Base-by-base conservation (phyloP, 257 asterid species). In the Thymus mandschuricus region DNA sequence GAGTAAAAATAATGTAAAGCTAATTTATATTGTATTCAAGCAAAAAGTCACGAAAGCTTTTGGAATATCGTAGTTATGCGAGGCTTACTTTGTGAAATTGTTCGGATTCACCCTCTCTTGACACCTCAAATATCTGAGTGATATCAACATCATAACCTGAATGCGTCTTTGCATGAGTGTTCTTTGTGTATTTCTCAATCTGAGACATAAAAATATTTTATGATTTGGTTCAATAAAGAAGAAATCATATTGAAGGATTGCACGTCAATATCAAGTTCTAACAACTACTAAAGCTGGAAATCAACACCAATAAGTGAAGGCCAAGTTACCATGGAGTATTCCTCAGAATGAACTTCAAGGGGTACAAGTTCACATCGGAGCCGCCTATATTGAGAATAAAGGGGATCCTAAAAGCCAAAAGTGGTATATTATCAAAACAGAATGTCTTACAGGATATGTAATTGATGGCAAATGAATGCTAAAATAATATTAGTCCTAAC, bases 141-240 rank as follows among this genome's bases (percentile, higher is more conserved):
- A 93, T 86, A 70, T 87, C 87, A 46, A 86, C 96, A 52, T 77
- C 75, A 75, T 87, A 93, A 60, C 61, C 38, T 21, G 92, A 82
- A 78, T 93, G 98, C 0, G 98, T 93, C 83, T 85, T 87, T 66
- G 95, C 98, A 84, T 93, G 97, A 31, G 97, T 93, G 73, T 91
- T 91, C 83, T 80, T 87, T 82, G 91, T 80, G 80, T 89, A 93
- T 38, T 80, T 86, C 85, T 87, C 89, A 70, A 93, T 83, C 97
- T 93, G 86, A 76, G 38, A 70, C 64, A 74, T 61, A 56, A 81
- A 76, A 5, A 59, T 40, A 66, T 31, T 40, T 43, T 12, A 28
- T 29, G 56, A 41, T 48, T 76, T 40, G 50, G 72, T 77, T 64
- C 41, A 13, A 65, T 64, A 49, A n/a, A 52, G 58, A 41, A 46